These are phyloP conservation scores for Domatiomyces catenatus DNA, from an alignment of 2,329 filamentous ascomycete genomes.

Conservation along the genomic window DNA sequence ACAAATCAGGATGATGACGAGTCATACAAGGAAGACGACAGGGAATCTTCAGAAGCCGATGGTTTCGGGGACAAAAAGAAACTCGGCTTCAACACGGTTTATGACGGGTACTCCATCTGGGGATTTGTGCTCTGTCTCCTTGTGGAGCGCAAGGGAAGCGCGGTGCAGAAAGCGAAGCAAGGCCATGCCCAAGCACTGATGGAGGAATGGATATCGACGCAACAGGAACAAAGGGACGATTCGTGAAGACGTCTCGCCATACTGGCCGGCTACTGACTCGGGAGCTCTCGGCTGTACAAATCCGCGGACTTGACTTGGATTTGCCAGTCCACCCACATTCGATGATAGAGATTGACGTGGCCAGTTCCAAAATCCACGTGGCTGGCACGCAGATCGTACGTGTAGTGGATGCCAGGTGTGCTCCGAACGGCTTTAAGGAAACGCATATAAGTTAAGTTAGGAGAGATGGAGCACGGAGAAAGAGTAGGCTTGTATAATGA, in stretches of 20 bases:
- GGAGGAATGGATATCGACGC: slow-evolving; percentile 73
- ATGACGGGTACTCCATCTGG: slow-evolving; percentile 93
- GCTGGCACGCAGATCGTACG: too few relatives aligned
- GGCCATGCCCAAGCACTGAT: slow-evolving; percentile 52
- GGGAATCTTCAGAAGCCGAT: background rate
- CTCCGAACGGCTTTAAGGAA: too few relatives aligned
- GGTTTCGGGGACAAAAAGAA: slow-evolving; percentile 66
- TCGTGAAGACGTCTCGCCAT: background rate
- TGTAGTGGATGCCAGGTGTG: too few relatives aligned
- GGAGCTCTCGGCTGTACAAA: too few relatives aligned
- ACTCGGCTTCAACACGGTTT: slow-evolving; percentile 65
- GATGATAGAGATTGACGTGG: too few relatives aligned
- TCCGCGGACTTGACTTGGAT: background rate
- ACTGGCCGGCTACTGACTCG: background rate
- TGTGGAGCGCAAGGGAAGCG: slow-evolving; percentile 53
- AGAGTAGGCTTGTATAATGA: too few relatives aligned
- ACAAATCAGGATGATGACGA: slow-evolving; percentile 12
- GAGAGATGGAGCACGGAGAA: too few relatives aligned
- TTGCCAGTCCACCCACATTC: too few relatives aligned
- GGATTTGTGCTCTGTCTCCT: slow-evolving; percentile 83
- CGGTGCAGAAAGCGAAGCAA: slow-evolving; percentile 22
- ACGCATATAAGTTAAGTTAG: too few relatives aligned
- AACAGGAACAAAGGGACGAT: slow-evolving; percentile 39
- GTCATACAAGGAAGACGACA: slow-evolving; percentile 4
- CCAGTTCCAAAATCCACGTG: too few relatives aligned